Base-by-base conservation (phyloP, 257 asterid genomes). In the Solanum gandarillasii region DNA sequence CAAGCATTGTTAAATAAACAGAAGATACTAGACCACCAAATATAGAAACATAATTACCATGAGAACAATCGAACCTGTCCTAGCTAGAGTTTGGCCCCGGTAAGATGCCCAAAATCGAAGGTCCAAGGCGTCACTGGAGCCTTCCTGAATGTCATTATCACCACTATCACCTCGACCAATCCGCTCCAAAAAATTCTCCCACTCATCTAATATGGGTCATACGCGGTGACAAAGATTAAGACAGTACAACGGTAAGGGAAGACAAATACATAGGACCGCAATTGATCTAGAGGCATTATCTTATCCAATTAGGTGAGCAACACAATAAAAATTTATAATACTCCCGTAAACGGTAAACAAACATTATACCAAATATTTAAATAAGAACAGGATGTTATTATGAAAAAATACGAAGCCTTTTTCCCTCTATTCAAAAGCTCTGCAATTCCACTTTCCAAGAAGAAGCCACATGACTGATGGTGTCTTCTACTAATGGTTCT, bases 91-190 rank as follows among this genome's bases (percentile, higher is more conserved):
- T 91, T 97, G 99, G 72, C 99, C 99, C 89, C 99, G 91, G 90
- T 97, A 97, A 91, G 99, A 97, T 87, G 96, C 99, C 99, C 99
- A 97, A 92, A 97, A 97, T 67, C 99, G 95, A 84, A 95, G 99
- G 92, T 97, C 99, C 91, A 97, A 86, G 27, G 98, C 93, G 72
- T 92, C 95, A 88, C 90, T 89, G 27, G 98, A 89, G 92, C 91
- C 94, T 89, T 93, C 96, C 92, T 94, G 96, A 86, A 97, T 94
- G 87, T 97, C 99, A 91, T 93, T 91, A 90, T 95, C 98, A 84
- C 90, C 95, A 83, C 90, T 89, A 89, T 93, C 96, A 88, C 90
- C 92, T 71, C 87, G 92, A 38, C 93, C 99, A 90, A 95, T 95
- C 73, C 99, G 98, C 91, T 97, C 98, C 98, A 97, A 90, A 83